Base-by-base conservation (phyloP, 2,329 filamentous ascomycete species). In the Fusarium cyanostomum region DNA sequence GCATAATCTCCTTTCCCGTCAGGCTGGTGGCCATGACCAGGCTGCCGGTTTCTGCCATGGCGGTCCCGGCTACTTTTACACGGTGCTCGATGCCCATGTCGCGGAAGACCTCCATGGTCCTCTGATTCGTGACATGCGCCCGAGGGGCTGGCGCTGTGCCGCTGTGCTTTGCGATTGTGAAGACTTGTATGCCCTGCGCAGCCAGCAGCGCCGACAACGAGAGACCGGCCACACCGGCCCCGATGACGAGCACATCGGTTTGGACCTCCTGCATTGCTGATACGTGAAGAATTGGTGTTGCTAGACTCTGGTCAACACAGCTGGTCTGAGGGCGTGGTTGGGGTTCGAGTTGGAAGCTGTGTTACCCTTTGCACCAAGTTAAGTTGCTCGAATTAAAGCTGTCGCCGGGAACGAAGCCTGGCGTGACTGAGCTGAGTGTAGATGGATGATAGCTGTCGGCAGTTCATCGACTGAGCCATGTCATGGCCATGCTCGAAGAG, bases 1-100 rank as follows among this genome's bases (percentile, higher is more conserved):
- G 58, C 12, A 43, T 38, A 34, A 61, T 59, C 5, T 61, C 58
- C 39, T 44, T 54, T 7, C 58, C 54, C 1, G 55, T 59, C 5
- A 61, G 49, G 18, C 54, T 61, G 5, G 58, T 61, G 5, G 58
- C 58, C 58, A 61, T 59, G 34, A 59, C 58, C 34, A 58, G 27
- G n/a, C 8, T 61, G 16, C 58, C 58, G 8, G 44, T 28, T 1
- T 59, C 43, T 2, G 42, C 12, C 49, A 61, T 26, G 1, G 26
- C 46, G n/a, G 54, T 61, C 24, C 54, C 54, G 8, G 38, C 58
- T 6, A 15, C 48, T 24, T 58, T 13, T 10, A 61, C 37, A 7
- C n/a, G 35, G 13, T 46, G 12, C 24, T 61, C 49, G 1, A 61
- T 44, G 9, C 55, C 58, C 58, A 61, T 61, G 2, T 61, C 55